Conservation (phyloP, 139 green algal species). For the Mesotaenium endlicherianum region DNA sequence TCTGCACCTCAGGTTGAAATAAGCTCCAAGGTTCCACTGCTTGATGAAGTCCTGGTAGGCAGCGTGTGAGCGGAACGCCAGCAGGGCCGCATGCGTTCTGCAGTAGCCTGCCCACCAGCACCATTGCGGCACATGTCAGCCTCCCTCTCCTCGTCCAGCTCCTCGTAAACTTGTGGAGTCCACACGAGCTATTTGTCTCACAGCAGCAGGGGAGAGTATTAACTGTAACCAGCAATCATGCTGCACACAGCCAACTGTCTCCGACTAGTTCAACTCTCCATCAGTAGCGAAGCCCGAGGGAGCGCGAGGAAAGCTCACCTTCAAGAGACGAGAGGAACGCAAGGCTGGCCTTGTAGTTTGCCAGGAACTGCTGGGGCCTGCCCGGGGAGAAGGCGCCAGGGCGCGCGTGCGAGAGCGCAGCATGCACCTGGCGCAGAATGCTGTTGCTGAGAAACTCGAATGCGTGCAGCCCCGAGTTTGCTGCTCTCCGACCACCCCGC, state of each 20-base stretch:
- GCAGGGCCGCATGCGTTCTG: conserved; percentile 53
- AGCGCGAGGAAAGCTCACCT: conserved; percentile 7
- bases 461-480: conserved; percentile 57
- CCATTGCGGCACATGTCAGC: no score
- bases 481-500: neutral
- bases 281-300: no score
- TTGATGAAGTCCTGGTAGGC: conserved; percentile 66
- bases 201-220: no score
- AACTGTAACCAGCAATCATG: no score
- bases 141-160: no score
- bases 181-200: no score
- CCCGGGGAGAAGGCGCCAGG: conserved; percentile 81
- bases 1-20: conserved; percentile 69
- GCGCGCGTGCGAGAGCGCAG: conserved; percentile 58
- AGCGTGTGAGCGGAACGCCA: conserved; percentile 61
- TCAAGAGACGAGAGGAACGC: conserved; percentile 69
- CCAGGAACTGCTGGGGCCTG: conserved; percentile 76
- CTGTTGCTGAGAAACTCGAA: conserved; percentile 78
- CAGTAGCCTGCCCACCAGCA: conserved; percentile 39
- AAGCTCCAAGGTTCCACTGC: conserved; percentile 88
- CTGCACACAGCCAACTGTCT: no score
- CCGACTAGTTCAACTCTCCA: no score
- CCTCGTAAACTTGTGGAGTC: no score
- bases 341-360: conserved; percentile 71
- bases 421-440: conserved; percentile 76